Conservation (phyloP, 371 early-diverging fungal genomes). For the Choanephora cucurbitarum region DNA sequence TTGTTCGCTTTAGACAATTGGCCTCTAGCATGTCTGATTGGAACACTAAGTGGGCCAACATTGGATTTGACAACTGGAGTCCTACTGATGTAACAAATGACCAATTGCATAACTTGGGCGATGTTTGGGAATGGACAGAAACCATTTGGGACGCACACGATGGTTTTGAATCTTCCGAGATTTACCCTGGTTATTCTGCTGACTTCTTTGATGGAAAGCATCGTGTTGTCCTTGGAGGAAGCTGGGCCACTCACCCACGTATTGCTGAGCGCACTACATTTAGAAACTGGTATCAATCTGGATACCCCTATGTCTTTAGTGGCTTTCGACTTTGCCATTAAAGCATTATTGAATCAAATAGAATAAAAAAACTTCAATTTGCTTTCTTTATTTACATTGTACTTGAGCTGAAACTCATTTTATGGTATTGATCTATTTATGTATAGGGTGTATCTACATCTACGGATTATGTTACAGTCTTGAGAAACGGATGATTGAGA, state of each 20-base stretch:
- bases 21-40: background rate
- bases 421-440: too few species aligned
- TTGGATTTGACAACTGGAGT: conserved; percentile 66
- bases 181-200: conserved; percentile 88
- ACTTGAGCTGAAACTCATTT: too few species aligned
- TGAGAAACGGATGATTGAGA: conserved; percentile 56
- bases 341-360: too few species aligned
- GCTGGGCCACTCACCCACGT: conserved; percentile 86
- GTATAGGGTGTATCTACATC: background rate
- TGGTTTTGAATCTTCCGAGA: conserved; percentile 61
- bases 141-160: conserved; percentile 60
- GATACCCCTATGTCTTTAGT: conserved; percentile 82
- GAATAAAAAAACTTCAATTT: too few species aligned
- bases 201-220: conserved; percentile 94
- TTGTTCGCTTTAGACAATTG: conserved; percentile 33
- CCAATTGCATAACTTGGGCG: conserved; percentile 55
- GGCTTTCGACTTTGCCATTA: conserved; percentile 62
- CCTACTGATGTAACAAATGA: conserved; percentile 50
- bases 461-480: background rate
- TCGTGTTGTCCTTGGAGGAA: conserved; percentile 78
- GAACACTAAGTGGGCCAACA: conserved; percentile 43
- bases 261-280: conserved; percentile 72
- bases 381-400: conserved; percentile 1
- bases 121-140: conserved; percentile 87
- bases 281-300: conserved; percentile 90